Conservation (phyloP, 208 protist genomes). For the Porcisia deanei region DNA sequence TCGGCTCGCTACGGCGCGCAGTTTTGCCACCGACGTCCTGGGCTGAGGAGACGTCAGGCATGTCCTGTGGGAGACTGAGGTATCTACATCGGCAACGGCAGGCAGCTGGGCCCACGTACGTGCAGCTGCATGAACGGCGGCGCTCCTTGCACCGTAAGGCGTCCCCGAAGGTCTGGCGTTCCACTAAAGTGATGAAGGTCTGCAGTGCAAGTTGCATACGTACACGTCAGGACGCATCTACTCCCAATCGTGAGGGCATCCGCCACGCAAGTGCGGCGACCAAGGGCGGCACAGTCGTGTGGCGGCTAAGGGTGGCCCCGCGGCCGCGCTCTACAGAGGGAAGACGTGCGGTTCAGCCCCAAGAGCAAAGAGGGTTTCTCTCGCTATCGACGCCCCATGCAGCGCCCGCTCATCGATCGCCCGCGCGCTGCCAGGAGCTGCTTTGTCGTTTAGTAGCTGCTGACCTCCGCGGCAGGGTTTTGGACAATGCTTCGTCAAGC, state of each 20-base stretch:
- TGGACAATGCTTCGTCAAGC: background rate
- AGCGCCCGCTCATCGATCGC: background rate
- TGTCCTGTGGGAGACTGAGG: background rate
- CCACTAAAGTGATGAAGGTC: background rate
- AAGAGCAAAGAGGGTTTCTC: background rate
- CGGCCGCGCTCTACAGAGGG: slow-evolving; percentile 3
- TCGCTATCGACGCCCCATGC: background rate
- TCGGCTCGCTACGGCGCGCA: slow-evolving; percentile 4
- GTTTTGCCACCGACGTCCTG: background rate
- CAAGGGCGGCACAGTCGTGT: slow-evolving; percentile 14
- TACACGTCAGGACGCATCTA: background rate
- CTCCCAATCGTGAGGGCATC: background rate
- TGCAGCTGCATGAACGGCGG: slow-evolving; percentile 7
- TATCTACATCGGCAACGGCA: background rate
- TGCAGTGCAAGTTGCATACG: background rate
- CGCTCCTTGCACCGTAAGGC: background rate
- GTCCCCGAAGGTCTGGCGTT: background rate
- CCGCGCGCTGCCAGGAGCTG: background rate
- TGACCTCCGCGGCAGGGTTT: background rate
- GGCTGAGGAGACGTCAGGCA: background rate
- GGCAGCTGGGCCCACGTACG: slow-evolving; percentile 17
- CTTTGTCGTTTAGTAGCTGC: background rate
- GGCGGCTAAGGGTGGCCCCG: slow-evolving; percentile 17
- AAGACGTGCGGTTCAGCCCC: background rate
- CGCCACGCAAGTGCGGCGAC: background rate